Evolutionary conservation across 768 basidiomycete species (phyloP).

Genomic region (Amanita subjunquillea): DNA sequence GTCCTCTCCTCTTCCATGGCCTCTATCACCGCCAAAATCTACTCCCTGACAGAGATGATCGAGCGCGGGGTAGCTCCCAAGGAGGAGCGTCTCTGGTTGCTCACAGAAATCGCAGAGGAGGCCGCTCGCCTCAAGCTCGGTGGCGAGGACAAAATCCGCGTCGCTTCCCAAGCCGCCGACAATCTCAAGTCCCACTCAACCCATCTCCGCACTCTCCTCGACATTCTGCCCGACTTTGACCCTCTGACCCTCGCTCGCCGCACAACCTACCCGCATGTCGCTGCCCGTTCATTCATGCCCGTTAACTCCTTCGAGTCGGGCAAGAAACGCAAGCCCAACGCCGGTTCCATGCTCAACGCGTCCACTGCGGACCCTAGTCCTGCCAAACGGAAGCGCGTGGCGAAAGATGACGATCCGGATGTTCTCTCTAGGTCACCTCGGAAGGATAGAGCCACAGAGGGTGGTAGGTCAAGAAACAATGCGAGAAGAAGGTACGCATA

Average conservation of each 20-base stretch:
- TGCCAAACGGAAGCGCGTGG: conserved; percentile 48
- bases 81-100: conserved; percentile 74
- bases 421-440: conserved; percentile 43
- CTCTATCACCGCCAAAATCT: conserved; percentile 73
- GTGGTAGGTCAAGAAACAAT: conserved; percentile 38
- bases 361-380: conserved; percentile 52
- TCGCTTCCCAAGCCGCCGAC: conserved; percentile 86
- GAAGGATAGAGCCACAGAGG: conserved; percentile 45
- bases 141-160: conserved; percentile 96
- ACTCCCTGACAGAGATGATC: conserved; percentile 65
- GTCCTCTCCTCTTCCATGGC: conserved; percentile 86
- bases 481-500: conserved; percentile 51
- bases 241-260: conserved; percentile 42
- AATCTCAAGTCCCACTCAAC: conserved; percentile 58
- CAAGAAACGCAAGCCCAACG: conserved; percentile 46
- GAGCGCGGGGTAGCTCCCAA: conserved; percentile 47
- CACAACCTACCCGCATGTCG: conserved; percentile 71
- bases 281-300: conserved; percentile 60
- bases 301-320: conserved; percentile 50
- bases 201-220: conserved; percentile 54
- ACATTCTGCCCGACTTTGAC: conserved; percentile 57
- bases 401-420: conserved; percentile 60
- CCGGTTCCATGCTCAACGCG: conserved; percentile 40
- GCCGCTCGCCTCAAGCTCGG: conserved; percentile 85
- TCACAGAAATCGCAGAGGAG: conserved; percentile 92